Conservation (phyloP, 78 protist genomes). For the Andalucia godoyi region DNA sequence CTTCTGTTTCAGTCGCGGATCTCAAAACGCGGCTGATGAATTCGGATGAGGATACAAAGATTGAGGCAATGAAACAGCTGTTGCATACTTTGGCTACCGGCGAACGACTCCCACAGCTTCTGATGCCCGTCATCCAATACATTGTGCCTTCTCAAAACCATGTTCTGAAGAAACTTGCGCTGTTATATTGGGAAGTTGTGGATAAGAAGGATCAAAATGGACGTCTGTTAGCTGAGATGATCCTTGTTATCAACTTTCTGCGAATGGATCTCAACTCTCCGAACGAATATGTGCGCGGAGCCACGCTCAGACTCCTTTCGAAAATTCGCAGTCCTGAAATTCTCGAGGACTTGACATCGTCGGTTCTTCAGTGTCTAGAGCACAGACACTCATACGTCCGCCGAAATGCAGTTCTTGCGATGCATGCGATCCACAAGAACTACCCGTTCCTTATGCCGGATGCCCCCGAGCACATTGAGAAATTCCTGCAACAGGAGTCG, state of each 20-base stretch:
- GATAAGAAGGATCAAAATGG: slow-evolving; percentile 77
- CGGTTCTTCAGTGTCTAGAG: slow-evolving; percentile 68
- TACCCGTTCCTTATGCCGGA: slow-evolving; percentile 75
- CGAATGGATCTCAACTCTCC: slow-evolving; percentile 73
- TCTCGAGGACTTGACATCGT: slow-evolving; percentile 75
- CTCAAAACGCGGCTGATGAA: too few relatives aligned
- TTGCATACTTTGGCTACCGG: slow-evolving; percentile 54
- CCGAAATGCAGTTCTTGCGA: slow-evolving; percentile 87
- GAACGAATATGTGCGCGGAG: slow-evolving; percentile 88
- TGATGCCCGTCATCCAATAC: slow-evolving; percentile 74
- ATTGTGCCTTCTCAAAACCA: slow-evolving; percentile 73
- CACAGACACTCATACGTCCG: slow-evolving; percentile 56
- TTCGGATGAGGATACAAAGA: background rate
- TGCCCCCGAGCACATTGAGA: slow-evolving; percentile 78
- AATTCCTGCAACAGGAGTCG: slow-evolving; percentile 47
- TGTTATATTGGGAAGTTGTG: slow-evolving; percentile 81
- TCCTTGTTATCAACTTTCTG: slow-evolving; percentile 65
- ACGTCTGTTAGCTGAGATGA: slow-evolving; percentile 83
- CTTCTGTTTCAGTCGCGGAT: too few relatives aligned
- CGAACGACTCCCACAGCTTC: slow-evolving; percentile 46
- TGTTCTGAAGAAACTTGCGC: slow-evolving; percentile 76
- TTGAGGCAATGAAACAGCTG: slow-evolving; percentile 24
- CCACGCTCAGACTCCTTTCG: slow-evolving; percentile 85
- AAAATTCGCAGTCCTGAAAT: slow-evolving; percentile 77
- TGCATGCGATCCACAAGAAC: slow-evolving; percentile 44